Base-by-base conservation (phyloP, 805 yeast genomes). In the Suhomyces sp. region DNA sequence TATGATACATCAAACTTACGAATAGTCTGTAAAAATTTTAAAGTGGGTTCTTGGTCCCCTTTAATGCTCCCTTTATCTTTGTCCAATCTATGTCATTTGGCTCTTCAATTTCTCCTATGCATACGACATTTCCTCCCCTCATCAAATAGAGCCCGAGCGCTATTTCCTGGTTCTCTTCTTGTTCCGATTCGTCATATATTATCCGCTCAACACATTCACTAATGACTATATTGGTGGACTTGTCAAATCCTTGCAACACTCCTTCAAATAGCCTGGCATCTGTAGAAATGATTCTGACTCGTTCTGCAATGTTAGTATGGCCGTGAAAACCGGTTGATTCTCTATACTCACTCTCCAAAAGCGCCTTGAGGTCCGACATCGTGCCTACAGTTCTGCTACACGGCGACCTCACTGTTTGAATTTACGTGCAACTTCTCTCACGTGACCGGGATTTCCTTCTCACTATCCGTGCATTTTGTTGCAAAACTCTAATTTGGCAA, bases 51-150 rank as follows among this genome's bases (percentile, higher is more conserved):
- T 73, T 75, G 7, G 80, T 75, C 13, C 67, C 68, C 53, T 72
- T 73, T 46, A 75, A 63, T 31, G 59, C 59, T 9, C 78, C 78
- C 63, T 52, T 63, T 49, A 68, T 65, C 49, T 54, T 62, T 24
- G 58, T 55, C 76, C 82, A 80, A 54, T 83, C 80, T 12, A 78
- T 67, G 22, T 61, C 56, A 3, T 59, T 53, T 47, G 78, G 80
- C 26, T 64, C 57, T 55, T 82, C 84, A 7, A 82, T 69, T 42
- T 72, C 70, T 5, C 87, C 87, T 22, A 84, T 71, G 53, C 85
- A 78, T 2, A 82, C 84, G 5, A 84, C 79, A 47, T 71, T 75
- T 44, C 83, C 86, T 1, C 88, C 88, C 65, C 88, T 75, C 60
- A 84, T 70, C 66, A 84, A 64, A 52, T 78, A 74, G 6, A 78